These are phyloP conservation scores for Backusella macrospora DNA, from an alignment of 192 early-diverging fungal species.

Conservation along the genomic window DNA sequence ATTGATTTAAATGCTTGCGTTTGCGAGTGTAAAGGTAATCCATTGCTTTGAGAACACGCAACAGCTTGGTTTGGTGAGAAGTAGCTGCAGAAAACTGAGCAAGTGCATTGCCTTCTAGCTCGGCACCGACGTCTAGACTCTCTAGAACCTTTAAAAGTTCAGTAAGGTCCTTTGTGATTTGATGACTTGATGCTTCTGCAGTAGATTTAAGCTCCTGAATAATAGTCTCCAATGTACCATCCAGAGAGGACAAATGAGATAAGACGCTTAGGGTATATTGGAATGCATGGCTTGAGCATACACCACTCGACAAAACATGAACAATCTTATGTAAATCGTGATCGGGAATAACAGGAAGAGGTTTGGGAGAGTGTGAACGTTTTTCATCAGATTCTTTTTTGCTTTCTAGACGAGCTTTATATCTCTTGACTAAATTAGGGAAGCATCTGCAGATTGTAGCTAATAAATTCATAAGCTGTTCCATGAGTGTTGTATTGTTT, in stretches of 20 bases:
- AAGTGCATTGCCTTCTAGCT: conserved; percentile 72
- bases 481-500: conserved; percentile 79
- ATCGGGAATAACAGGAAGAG: conserved; percentile 76
- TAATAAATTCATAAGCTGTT: conserved; percentile 85
- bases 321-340: conserved; percentile 79
- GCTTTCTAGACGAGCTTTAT: conserved; percentile 45
- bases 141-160: conserved; percentile 63
- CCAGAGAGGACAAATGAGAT: conserved; percentile 76
- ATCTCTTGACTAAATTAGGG: conserved; percentile 60
- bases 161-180: conserved; percentile 72
- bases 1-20: neutral
- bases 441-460: conserved; percentile 78
- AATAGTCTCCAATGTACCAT: conserved; percentile 70
- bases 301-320: conserved; percentile 84
- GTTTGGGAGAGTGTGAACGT: conserved; percentile 48
- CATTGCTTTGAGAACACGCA: conserved; percentile 91
- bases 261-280: conserved; percentile 89
- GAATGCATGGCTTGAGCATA: conserved; percentile 91
- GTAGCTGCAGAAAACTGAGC: conserved; percentile 80
- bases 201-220: conserved; percentile 72
- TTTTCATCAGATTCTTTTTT: conserved; percentile 31
- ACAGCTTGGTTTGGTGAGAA: conserved; percentile 85
- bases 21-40: conserved; percentile 80
- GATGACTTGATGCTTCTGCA: conserved; percentile 65
- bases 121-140: conserved; percentile 54